phyloP scores from a whole-genome alignment of 2,329 filamentous ascomycete species.

The Trichoderma sp. region DNA sequence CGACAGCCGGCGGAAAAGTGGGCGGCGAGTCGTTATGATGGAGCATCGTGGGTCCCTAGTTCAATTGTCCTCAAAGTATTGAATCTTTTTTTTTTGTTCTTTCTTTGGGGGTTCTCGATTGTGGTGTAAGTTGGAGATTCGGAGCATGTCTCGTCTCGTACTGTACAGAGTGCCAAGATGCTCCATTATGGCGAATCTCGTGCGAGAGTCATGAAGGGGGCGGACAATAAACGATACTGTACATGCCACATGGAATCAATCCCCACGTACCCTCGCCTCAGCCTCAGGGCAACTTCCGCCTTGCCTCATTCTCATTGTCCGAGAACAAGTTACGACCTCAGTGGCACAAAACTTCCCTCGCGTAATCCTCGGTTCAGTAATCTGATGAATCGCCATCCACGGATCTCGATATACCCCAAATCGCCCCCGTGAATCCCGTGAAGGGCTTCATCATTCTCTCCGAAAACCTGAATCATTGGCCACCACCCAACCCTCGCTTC shows the following conservation, averaged over 20 bases:
- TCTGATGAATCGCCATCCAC: not conserved
- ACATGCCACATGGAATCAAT: not conserved
- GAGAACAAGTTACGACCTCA: not conserved
- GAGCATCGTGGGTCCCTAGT: conserved; percentile 10
- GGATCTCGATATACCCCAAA: not conserved
- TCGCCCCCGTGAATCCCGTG: too few species aligned
- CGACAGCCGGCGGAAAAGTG: not conserved
- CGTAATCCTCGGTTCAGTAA: not conserved
- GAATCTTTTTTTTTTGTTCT: not conserved
- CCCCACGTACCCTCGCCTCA: not conserved
- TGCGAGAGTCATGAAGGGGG: not conserved
- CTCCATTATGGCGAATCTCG: not conserved
- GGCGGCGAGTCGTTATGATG: not conserved
- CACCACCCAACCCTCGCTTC: not conserved
- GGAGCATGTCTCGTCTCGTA: not conserved
- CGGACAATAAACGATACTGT: not conserved
- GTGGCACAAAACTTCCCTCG: not conserved
- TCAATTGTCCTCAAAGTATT: not conserved
- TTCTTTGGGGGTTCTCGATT: not conserved
- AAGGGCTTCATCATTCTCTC: not conserved
- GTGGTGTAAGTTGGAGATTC: not conserved
- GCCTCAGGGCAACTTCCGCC: not conserved
- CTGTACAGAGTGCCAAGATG: not conserved
- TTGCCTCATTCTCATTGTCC: not conserved
- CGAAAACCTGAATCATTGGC: not conserved